These are phyloP conservation scores for Panaeolus cyanescens DNA, from an alignment of 768 basidiomycete species.

Conservation along the genomic window DNA sequence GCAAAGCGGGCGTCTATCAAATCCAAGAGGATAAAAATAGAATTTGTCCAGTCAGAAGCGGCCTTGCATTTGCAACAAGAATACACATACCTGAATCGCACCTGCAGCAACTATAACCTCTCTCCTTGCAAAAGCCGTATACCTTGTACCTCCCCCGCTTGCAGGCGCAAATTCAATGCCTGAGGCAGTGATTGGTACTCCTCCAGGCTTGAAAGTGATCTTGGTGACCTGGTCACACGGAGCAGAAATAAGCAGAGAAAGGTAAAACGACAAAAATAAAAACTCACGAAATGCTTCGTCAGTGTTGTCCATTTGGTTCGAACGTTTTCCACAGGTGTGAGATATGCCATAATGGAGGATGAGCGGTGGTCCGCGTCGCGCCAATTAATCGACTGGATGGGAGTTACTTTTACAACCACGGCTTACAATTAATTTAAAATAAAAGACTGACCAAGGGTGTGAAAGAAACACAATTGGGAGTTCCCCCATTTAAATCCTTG, in stretches of 20 bases:
- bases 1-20: conserved; percentile 42
- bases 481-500: conserved; percentile 56
- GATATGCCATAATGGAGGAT: conserved; percentile 55
- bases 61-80: too few species aligned
- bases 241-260: not conserved
- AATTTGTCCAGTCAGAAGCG: too few species aligned
- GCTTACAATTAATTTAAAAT: not conserved
- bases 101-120: conserved; percentile 59
- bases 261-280: not conserved
- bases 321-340: conserved; percentile 48
- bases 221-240: conserved; percentile 47
- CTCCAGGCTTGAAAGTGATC: conserved; percentile 36
- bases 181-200: conserved; percentile 38
- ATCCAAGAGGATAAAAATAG: not conserved
- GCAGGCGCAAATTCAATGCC: conserved; percentile 50
- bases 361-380: conserved; percentile 51
- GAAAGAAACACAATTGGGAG: conserved; percentile 55
- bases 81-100: conserved; percentile 41
- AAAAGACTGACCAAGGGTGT: conserved; percentile 50
- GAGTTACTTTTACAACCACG: too few species aligned
- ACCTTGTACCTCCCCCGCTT: conserved; percentile 33
- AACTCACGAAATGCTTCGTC: conserved; percentile 35
- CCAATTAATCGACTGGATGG: conserved; percentile 42
- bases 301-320: conserved; percentile 54
- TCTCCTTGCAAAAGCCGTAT: conserved; percentile 40